A percentile compares a stretch with the other conserved stretches of the same genome.
phyloP scores from a whole-genome alignment of 805 yeast species.

The Cyberlindnera samutprakarnensis region DNA sequence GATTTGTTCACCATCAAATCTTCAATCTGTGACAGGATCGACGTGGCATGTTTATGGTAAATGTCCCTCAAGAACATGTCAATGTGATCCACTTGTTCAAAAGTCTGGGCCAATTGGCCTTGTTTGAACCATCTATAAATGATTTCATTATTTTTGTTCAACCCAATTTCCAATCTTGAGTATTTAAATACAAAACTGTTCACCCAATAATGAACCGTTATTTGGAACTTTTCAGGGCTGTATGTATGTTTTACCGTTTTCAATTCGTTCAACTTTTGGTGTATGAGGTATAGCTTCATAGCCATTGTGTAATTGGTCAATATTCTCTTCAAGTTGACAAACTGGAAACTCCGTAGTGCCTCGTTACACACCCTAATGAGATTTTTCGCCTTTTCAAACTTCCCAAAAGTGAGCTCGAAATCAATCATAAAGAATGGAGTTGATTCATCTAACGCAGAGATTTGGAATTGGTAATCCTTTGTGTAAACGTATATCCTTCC shows the following conservation, averaged over 20 bases:
- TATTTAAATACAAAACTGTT: slow-evolving; percentile 38
- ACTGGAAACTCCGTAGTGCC: slow-evolving; percentile 36
- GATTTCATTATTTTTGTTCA: slow-evolving; percentile 39
- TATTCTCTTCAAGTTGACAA: slow-evolving; percentile 47
- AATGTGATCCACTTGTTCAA: slow-evolving; percentile 27
- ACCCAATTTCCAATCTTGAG: slow-evolving; percentile 55
- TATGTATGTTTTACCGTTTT: slow-evolving; percentile 52
- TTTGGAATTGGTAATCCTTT: slow-evolving; percentile 63
- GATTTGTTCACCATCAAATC: slow-evolving; percentile 23
- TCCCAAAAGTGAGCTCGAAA: slow-evolving; percentile 40
- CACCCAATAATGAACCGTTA: slow-evolving; percentile 62
- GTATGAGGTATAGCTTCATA: slow-evolving; percentile 54
- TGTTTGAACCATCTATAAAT: slow-evolving; percentile 59
- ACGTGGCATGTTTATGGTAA: slow-evolving; percentile 33
- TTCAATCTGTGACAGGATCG: slow-evolving; percentile 27
- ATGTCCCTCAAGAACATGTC: slow-evolving; percentile 31
- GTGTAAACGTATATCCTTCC: slow-evolving; percentile 64
- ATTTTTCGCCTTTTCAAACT: slow-evolving; percentile 23
- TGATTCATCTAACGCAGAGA: slow-evolving; percentile 64
- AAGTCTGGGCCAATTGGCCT: slow-evolving; percentile 33
- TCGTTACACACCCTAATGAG: slow-evolving; percentile 52
- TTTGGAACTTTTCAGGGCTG: slow-evolving; percentile 43
- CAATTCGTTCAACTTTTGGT: slow-evolving; percentile 46
- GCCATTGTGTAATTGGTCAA: slow-evolving; percentile 55
- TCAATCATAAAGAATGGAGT: slow-evolving; percentile 76